Conservation (phyloP, 768 basidiomycete species). For the Leucocoprinus leucothites region DNA sequence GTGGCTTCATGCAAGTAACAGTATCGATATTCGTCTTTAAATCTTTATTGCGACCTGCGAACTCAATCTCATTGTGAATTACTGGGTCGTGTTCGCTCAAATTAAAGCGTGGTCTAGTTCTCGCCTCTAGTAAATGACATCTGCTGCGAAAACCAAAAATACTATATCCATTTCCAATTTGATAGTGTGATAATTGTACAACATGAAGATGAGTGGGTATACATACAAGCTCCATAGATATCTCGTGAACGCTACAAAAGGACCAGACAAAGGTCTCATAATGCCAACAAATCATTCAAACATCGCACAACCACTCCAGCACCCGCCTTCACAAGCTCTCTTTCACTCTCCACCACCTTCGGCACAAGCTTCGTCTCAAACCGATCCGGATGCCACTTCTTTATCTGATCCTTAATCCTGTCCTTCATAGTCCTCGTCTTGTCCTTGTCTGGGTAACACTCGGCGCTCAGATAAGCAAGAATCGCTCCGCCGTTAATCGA, state of each 20-base stretch:
- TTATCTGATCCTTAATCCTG: slow-evolving; percentile 71
- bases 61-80: too few relatives aligned
- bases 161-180: neutral
- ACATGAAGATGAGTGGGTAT: slow-evolving; percentile 13
- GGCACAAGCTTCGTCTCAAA: slow-evolving; percentile 69
- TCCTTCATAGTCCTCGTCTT: slow-evolving; percentile 58
- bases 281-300: slow-evolving; percentile 66
- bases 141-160: too few relatives aligned
- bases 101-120: too few relatives aligned
- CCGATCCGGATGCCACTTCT: slow-evolving; percentile 80
- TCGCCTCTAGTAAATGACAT: too few relatives aligned
- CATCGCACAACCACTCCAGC: slow-evolving; percentile 68
- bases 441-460: slow-evolving; percentile 50
- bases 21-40: too few relatives aligned
- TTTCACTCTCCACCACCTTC: slow-evolving; percentile 61
- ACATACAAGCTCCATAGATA: slow-evolving; percentile 14
- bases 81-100: too few relatives aligned
- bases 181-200: slow-evolving; percentile 11
- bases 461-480: slow-evolving; percentile 59
- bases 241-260: neutral
- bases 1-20: too few relatives aligned
- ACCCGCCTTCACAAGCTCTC: slow-evolving; percentile 66
- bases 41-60: too few relatives aligned
- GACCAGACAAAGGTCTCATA: neutral
- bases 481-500: slow-evolving; percentile 58